These are phyloP conservation scores for Myochromella boudieri DNA, from an alignment of 768 basidiomycete genomes.

Conservation along the genomic window DNA sequence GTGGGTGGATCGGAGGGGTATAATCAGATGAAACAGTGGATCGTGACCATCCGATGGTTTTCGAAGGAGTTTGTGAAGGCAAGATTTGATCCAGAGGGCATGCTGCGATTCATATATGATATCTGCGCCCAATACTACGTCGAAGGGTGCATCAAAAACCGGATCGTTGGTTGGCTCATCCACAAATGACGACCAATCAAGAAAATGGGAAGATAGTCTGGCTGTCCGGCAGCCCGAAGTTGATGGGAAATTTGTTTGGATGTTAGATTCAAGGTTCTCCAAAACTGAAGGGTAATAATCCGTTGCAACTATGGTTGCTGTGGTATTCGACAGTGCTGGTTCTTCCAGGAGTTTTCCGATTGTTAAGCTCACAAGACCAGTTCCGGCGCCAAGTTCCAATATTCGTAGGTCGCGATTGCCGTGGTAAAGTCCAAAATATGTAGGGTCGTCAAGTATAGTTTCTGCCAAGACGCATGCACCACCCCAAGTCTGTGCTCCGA, in stretches of 20 bases:
- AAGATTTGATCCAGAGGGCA: slow-evolving; percentile 66
- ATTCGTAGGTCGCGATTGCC: slow-evolving; percentile 34
- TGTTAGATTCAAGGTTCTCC: slow-evolving; percentile 63
- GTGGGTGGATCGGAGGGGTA: slow-evolving; percentile 24
- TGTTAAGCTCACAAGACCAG: slow-evolving; percentile 74
- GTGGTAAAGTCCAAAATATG: slow-evolving; percentile 41
- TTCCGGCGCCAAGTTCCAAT: slow-evolving; percentile 84
- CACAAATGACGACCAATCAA: slow-evolving; percentile 64
- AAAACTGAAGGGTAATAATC: slow-evolving; percentile 80
- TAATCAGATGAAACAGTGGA: slow-evolving; percentile 65
- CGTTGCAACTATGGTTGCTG: slow-evolving; percentile 53
- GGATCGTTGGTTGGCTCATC: slow-evolving; percentile 5
- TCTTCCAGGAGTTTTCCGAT: slow-evolving; percentile 45
- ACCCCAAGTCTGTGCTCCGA: slow-evolving; percentile 91
- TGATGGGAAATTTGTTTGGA: slow-evolving; percentile 52
- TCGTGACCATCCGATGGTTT: slow-evolving; percentile 20
- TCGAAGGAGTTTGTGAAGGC: slow-evolving; percentile 51
- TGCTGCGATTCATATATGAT: slow-evolving; percentile 77
- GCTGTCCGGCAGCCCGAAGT: not conserved
- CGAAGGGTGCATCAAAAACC: slow-evolving; percentile 48
- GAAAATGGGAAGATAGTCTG: slow-evolving; percentile 25
- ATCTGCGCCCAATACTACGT: slow-evolving; percentile 79
- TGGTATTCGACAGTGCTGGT: not conserved
- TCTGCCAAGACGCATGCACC: slow-evolving; percentile 80
- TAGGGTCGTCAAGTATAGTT: slow-evolving; percentile 60